Conservation (phyloP, 1,284 basidiomycete genomes). For the Moesziomyces antarcticus region DNA sequence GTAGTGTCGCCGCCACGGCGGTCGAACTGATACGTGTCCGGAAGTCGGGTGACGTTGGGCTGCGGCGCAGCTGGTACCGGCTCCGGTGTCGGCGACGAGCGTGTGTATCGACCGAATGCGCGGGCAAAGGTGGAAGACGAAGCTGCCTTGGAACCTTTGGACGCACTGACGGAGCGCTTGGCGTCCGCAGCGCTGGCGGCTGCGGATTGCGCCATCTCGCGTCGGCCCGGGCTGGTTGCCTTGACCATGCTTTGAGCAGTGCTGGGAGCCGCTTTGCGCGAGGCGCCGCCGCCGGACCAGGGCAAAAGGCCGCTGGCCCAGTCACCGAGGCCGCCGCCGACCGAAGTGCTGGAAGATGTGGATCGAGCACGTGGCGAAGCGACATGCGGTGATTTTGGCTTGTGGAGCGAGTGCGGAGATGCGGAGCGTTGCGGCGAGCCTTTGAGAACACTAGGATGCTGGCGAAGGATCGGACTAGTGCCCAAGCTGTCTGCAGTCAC, state of each 20-base stretch:
- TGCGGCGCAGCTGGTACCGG: conserved; percentile 59
- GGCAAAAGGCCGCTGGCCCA: conserved; percentile 54
- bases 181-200: conserved; percentile 8
- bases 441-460: conserved; percentile 11
- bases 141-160: conserved; percentile 21
- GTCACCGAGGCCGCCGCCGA: conserved; percentile 35
- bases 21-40: conserved; percentile 46
- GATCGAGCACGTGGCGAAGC: conserved; percentile 26
- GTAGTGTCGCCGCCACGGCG: conserved; percentile 18
- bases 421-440: conserved; percentile 24
- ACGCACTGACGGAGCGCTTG: conserved; percentile 34
- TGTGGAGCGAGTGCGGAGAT: conserved; percentile 28
- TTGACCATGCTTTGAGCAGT: conserved; percentile 49
- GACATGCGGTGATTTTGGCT: conserved; percentile 12
- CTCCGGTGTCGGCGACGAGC: conserved; percentile 31
- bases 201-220: conserved; percentile 25
- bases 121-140: conserved; percentile 52
- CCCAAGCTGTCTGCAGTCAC: conserved; percentile 24
- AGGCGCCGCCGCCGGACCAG: conserved; percentile 39
- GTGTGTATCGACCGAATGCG: conserved; percentile 60
- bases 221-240: conserved; percentile 43
- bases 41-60: conserved; percentile 68
- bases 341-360: conserved; percentile 26
- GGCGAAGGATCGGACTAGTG: conserved; percentile 24
- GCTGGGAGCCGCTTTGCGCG: conserved; percentile 42